Conservation (phyloP, 208 protist species). For the Ichthyophonus hoferi region DNA sequence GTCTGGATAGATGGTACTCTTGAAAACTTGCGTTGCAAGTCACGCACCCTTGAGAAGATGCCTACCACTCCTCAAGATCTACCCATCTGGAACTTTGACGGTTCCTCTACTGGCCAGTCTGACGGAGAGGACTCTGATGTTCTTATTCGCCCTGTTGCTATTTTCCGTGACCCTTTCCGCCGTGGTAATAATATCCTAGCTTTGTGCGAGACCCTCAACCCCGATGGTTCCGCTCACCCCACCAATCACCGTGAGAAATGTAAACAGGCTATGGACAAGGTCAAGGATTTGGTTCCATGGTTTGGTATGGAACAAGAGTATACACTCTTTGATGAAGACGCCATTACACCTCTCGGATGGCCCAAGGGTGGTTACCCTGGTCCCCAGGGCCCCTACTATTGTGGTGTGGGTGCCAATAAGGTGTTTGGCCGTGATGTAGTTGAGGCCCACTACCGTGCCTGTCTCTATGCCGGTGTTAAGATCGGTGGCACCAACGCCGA, state of each 20-base stretch:
- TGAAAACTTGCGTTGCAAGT: slow-evolving; percentile 67
- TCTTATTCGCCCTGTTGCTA: slow-evolving; percentile 65
- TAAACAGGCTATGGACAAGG: slow-evolving; percentile 74
- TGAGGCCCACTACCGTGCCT: slow-evolving; percentile 69
- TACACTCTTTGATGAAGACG: slow-evolving; percentile 65
- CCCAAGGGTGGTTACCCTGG: slow-evolving; percentile 78
- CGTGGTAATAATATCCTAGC: slow-evolving; percentile 67
- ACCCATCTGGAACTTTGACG: slow-evolving; percentile 94
- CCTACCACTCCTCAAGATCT: slow-evolving; percentile 59
- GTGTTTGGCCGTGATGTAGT: slow-evolving; percentile 78
- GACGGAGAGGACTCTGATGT: slow-evolving; percentile 80
- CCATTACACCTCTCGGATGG: slow-evolving; percentile 68
- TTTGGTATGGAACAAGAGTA: slow-evolving; percentile 81
- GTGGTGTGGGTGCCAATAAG: slow-evolving; percentile 70
- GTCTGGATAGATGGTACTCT: slow-evolving; percentile 62
- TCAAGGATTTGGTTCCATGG: slow-evolving; percentile 60
- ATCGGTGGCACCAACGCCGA: slow-evolving; percentile 46
- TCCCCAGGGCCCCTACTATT: slow-evolving; percentile 94
- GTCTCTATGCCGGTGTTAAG: slow-evolving; percentile 70
- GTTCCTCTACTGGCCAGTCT: slow-evolving; percentile 84
- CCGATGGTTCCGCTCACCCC: slow-evolving; percentile 72
- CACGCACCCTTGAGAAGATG: slow-evolving; percentile 39
- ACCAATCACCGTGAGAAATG: slow-evolving; percentile 81
- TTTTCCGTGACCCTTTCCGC: slow-evolving; percentile 75
- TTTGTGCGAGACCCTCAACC: slow-evolving; percentile 60